Evolutionary conservation across 148 eudicot genomes (phyloP), one percentile per base, ranked within the genome.

Genomic region (Persicaria maculosa): DNA sequence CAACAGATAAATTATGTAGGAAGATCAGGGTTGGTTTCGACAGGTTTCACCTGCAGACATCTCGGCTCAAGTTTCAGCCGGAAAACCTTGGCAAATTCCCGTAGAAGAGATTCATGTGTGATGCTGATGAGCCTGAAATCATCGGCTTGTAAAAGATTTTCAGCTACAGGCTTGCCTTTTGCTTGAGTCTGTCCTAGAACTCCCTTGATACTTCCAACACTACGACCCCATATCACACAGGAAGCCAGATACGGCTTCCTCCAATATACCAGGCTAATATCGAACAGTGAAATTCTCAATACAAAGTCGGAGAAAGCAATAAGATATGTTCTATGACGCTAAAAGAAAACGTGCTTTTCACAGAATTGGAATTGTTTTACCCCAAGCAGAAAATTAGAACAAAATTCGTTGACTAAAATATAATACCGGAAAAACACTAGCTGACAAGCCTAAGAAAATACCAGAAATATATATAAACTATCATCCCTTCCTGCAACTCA

Each of bases 121-220:
- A 82, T 75, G 71, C 83, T 85, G 54, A 96, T 72, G 44, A 96
- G 87, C 17, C 79, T 53, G 44, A 73, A 17, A 78, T 95, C 86
- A 83, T 85, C 81, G 22, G 48, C 36, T 17, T 55, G 57, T 10
- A 19, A 44, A 40, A 58, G 14, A 70, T 74, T 81, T 9, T 40
- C 68, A 40, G 57, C 72, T 76, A 65, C 71, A 54, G 40, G 10
- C 43, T 75, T 65, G 47, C 57, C 67, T 62, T 72, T 65, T 14
- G 78, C 53, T 17, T 69, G 84, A 74, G 58, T 20, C 70, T 84
- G 81, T 44, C 61, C 47, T 36, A 92, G 82, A 44, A 92, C 57
- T 36, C 78, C 86, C 74, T 89, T 85, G 50, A 96, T 82, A 85
- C 93, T 96, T 79, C 97, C 97, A 75, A 96, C 99, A 74, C 84